Base-by-base conservation (phyloP, 23 red algal species). In the Gracilaria gracilis region DNA sequence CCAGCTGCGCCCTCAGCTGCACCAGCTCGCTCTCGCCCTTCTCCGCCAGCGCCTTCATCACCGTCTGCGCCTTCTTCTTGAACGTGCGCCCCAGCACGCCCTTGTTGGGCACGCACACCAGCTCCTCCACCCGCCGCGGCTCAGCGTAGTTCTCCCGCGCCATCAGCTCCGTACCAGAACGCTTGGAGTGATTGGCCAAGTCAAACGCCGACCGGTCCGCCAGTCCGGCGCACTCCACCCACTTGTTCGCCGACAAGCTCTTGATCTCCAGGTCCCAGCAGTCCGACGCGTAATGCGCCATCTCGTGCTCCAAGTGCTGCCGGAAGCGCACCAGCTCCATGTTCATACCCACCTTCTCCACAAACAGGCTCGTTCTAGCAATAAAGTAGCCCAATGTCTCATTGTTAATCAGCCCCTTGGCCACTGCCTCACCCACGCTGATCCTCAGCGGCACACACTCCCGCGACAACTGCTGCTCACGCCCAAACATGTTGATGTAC, bases 181-280 rank as follows among this genome's bases (percentile, higher is more conserved):
- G 82, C 29, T 90, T 79, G 29, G 86, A 91, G 71, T 99, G 97
- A 58, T 84, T 93, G 42, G 65, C 21, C 67, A 99, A 81, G 79
- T 99, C 97, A 80, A 75, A 99, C 35, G 90, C 93, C 7, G 93
- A 84, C 19, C 97, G 97, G 79, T 99, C 97, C 11, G 97, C 97
- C 19, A 99, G 64, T 20, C 97, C 97, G 11, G 94, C 97, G 88
- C 97, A 99, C 85, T 99, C 97, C 25, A 96, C 81, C 97, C 97
- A 99, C 46, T 90, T 85, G 67, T 99, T 95, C 6, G 84, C 86
- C 35, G 85, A 93, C 72, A 77, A 20, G 25, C 72, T 77, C 44
- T 96, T 92, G n/a, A 99, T 93, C 85, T 99, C 97, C 39, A 99
- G 81, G 67, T 99, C 97, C 97, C 97, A 99, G 81, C 97, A 99